These are phyloP conservation scores for Vigna mungo DNA, from an alignment of 306 rosid species.

Conservation along the genomic window DNA sequence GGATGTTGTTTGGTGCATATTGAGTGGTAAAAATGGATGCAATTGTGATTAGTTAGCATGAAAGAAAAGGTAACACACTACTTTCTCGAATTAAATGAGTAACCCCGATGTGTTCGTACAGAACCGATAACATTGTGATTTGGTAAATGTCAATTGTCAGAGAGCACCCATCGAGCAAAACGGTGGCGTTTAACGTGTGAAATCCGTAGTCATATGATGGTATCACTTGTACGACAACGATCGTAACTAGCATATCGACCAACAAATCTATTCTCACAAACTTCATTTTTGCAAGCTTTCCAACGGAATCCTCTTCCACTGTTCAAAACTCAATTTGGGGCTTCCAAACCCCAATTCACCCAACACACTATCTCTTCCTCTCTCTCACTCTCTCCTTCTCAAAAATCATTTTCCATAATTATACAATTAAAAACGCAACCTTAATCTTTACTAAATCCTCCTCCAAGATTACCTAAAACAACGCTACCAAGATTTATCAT, in stretches of 20 bases:
- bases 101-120: not conserved
- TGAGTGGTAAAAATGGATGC: not conserved
- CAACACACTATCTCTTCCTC: not conserved
- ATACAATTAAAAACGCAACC: not conserved
- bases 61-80: not conserved
- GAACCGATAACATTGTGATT: conserved; percentile 1
- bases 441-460: not conserved
- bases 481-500: not conserved
- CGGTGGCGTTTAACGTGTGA: conserved; percentile 28
- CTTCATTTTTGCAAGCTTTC: not conserved
- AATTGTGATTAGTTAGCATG: not conserved
- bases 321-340: conserved; percentile 19
- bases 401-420: not conserved
- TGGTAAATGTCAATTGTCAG: conserved; percentile 18
- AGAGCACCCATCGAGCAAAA: not conserved
- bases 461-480: not conserved
- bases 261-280: not conserved
- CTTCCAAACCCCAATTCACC: conserved; percentile 17
- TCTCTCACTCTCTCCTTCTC: not conserved
- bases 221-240: conserved; percentile 5
- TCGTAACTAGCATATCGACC: conserved; percentile 20
- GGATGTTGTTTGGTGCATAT: not conserved
- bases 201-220: not conserved
- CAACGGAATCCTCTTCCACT: not conserved
- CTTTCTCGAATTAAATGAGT: conserved; percentile 21